Evolutionary conservation across 148 eudicot genomes (phyloP).

Genomic region (Cornus kousa): DNA sequence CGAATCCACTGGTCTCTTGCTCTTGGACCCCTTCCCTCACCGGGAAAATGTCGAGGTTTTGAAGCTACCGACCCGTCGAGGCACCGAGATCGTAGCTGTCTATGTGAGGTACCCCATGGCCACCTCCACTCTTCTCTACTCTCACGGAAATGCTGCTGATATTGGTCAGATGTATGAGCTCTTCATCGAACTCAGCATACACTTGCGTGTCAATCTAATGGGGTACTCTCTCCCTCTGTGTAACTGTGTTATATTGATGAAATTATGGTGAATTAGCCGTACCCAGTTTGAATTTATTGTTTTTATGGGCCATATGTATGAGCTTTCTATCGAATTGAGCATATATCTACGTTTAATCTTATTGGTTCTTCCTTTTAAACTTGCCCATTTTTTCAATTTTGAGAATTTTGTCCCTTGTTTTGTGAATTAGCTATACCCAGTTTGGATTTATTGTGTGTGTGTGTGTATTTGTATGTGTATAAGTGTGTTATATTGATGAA

Average conservation of each 20-base stretch:
- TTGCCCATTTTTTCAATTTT: background rate
- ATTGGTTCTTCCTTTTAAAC: background rate
- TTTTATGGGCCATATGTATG: background rate
- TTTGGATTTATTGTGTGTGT: background rate
- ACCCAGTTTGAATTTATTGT: slow-evolving; percentile 9
- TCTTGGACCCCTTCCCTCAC: slow-evolving; percentile 73
- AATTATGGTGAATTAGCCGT: background rate
- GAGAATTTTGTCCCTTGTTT: too few species aligned
- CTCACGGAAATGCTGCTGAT: slow-evolving; percentile 99
- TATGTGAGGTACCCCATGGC: slow-evolving; percentile 94
- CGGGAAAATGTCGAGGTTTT: slow-evolving; percentile 87
- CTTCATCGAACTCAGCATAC: slow-evolving; percentile 80
- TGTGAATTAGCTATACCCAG: too few species aligned
- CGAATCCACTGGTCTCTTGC: slow-evolving; percentile 49
- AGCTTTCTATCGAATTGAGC: background rate
- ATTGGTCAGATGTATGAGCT: slow-evolving; percentile 99
- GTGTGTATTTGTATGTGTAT: background rate
- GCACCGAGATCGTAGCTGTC: slow-evolving; percentile 70
- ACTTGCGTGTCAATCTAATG: slow-evolving; percentile 74
- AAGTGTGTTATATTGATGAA: background rate
- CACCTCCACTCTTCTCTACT: slow-evolving; percentile 67
- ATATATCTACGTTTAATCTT: background rate
- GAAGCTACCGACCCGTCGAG: slow-evolving; percentile 66
- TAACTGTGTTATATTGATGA: background rate
- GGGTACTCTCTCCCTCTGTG: slow-evolving; percentile 44